A percentile compares a stretch with the other conserved stretches of the same genome.
phyloP scores from a whole-genome alignment of 345 rosid species.

The Syzygium jambos region DNA sequence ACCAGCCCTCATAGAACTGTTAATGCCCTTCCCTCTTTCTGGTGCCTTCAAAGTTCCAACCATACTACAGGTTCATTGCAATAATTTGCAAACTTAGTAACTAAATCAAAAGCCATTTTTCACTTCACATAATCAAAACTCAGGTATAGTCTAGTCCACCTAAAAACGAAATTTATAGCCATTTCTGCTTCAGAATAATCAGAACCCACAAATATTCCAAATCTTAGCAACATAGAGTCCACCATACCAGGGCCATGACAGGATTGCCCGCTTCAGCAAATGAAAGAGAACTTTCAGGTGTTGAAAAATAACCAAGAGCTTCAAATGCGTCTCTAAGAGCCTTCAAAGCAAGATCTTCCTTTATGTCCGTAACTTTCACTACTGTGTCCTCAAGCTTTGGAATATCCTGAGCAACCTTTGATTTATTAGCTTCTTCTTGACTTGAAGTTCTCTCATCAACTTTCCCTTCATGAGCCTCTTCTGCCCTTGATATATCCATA shows the following conservation, averaged over 20 bases:
- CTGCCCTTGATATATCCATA: conserved; percentile 41
- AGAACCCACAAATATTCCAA: neutral
- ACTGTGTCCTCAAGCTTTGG: conserved; percentile 30
- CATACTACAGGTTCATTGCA: neutral
- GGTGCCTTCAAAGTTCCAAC: neutral
- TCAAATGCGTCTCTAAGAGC: conserved; percentile 90
- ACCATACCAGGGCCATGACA: conserved; percentile 94
- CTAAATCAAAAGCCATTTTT: neutral
- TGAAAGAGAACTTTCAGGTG: conserved; percentile 57
- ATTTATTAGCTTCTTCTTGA: conserved; percentile 23
- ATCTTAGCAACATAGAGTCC: neutral
- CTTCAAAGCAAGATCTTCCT: conserved; percentile 52
- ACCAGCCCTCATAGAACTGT: neutral
- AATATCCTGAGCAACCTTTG: conserved; percentile 24
- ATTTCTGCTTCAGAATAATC: neutral
- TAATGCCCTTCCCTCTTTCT: neutral
- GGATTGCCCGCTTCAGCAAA: conserved; percentile 97
- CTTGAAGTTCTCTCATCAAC: conserved; percentile 25
- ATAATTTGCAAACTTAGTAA: neutral
- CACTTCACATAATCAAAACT: neutral
- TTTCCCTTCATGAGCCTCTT: conserved; percentile 40
- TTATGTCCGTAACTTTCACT: conserved; percentile 23
- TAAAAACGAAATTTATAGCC: neutral
- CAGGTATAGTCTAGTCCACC: neutral
- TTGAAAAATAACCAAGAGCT: conserved; percentile 57